Percentiles rank a stretch among this genome's conserved stretches.
phyloP scores from a whole-genome alignment of 768 basidiomycete genomes.

The Cubamyces lactineus region DNA sequence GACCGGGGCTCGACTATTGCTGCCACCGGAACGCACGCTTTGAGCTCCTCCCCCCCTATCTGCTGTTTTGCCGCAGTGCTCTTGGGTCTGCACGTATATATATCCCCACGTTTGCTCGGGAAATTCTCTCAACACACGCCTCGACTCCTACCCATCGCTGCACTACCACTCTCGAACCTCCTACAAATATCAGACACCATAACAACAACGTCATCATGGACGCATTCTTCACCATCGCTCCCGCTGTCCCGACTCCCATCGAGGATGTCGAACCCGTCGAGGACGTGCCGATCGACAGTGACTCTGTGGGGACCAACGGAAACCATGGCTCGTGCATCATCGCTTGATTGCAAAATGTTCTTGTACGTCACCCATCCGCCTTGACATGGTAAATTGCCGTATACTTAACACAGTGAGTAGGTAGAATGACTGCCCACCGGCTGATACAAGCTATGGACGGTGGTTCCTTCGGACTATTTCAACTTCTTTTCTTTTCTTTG shows the following conservation, averaged over 20 bases:
- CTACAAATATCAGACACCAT: background rate
- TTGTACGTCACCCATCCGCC: too few species aligned
- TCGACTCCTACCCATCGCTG: background rate
- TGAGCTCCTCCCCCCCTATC: too few species aligned
- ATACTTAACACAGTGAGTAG: too few species aligned
- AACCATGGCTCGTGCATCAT: constrained; percentile 1
- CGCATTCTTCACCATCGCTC: constrained; percentile 5
- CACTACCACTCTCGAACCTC: background rate
- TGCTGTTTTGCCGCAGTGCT: too few species aligned
- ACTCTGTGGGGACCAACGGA: background rate
- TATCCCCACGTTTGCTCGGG: too few species aligned
- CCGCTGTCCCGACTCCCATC: constrained; percentile 1
- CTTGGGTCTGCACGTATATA: too few species aligned
- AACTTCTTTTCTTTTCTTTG: background rate
- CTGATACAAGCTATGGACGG: background rate
- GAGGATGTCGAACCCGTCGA: background rate
- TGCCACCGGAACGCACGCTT: too few species aligned
- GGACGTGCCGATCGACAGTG: background rate
- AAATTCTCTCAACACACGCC: too few species aligned
- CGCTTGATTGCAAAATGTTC: background rate
- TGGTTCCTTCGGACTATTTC: background rate
- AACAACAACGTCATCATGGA: background rate
- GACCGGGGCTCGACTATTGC: too few species aligned
- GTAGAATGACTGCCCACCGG: too few species aligned
- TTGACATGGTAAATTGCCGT: too few species aligned